Evolutionary conservation across 257 asterid genomes (phyloP).

Genomic region (Coffea canephora): DNA sequence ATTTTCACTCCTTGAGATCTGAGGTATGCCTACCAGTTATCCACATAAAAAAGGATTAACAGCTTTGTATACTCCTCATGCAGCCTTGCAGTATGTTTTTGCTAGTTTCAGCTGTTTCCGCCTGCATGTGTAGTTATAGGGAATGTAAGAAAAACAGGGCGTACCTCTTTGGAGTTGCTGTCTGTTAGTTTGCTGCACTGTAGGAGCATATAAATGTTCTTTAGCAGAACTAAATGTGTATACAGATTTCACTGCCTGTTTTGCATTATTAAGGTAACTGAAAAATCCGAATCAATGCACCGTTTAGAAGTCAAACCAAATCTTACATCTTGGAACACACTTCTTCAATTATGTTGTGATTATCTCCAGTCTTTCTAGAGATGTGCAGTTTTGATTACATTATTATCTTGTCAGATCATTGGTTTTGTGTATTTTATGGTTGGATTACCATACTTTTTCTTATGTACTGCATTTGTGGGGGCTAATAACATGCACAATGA

Average conservation of each 20-base stretch:
- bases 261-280: not conserved
- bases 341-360: not conserved
- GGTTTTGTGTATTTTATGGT: too few relatives aligned
- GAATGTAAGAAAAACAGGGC: not conserved
- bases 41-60: not conserved
- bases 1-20: slow-evolving; percentile 88
- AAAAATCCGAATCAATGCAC: not conserved
- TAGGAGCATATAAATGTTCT: not conserved
- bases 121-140: not conserved
- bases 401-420: too few relatives aligned
- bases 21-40: slow-evolving; percentile 51
- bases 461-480: too few relatives aligned
- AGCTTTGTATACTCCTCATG: not conserved
- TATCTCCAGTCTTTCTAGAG: not conserved
- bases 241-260: not conserved
- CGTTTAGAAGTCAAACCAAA: not conserved
- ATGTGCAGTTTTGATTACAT: not conserved
- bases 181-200: not conserved
- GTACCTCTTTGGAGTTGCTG: not conserved
- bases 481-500: too few relatives aligned
- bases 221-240: not conserved
- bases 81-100: not conserved
- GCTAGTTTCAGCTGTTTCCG: not conserved
- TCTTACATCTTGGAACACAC: not conserved
- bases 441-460: too few relatives aligned